Percentiles rank a stretch among this genome's conserved stretches.
Conservation (phyloP, 2,329 filamentous ascomycete species). For the Colletotrichum spaethianum region DNA sequence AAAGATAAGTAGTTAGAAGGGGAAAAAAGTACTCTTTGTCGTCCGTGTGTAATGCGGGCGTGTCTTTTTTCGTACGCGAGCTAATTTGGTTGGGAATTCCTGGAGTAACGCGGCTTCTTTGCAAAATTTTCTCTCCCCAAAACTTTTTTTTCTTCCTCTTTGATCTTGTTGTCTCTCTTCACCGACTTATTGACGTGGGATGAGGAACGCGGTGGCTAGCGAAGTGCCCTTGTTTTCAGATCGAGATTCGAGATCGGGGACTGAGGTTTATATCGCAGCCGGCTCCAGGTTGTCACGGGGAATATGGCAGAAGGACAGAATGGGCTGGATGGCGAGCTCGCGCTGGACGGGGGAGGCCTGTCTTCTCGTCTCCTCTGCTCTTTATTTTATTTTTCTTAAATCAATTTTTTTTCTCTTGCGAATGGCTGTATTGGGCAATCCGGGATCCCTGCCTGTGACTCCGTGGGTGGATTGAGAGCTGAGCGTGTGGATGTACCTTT, state of each 20-base stretch:
- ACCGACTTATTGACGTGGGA: slow-evolving; percentile 39
- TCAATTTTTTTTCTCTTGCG: not conserved
- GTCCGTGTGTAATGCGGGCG: slow-evolving; percentile 18
- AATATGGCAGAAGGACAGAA: not conserved
- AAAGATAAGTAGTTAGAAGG: not conserved
- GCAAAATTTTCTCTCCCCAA: slow-evolving; percentile 14
- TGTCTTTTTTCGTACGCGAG: slow-evolving; percentile 20
- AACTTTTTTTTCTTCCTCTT: not conserved
- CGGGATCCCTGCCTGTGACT: slow-evolving; percentile 27
- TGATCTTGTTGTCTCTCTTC: slow-evolving; percentile 13
- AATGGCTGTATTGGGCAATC: slow-evolving; percentile 21
- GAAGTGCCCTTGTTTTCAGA: slow-evolving; percentile 4
- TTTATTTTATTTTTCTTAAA: not conserved
- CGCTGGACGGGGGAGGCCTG: slow-evolving; percentile 36
- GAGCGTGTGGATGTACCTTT: not conserved
- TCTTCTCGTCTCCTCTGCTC: slow-evolving; percentile 8
- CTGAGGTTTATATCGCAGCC: slow-evolving; percentile 27
- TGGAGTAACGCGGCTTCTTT: slow-evolving; percentile 13
- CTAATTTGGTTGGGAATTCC: slow-evolving; percentile 34
- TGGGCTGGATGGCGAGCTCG: slow-evolving; percentile 16
- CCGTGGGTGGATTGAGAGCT: slow-evolving; percentile 4
- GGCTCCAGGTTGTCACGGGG: slow-evolving; percentile 20
- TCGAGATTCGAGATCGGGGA: slow-evolving; percentile 40
- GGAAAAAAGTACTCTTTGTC: not conserved
- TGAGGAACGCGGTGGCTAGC: slow-evolving; percentile 28